Conservation (phyloP, 1,284 basidiomycete species). For the Neotropicomus parvogracilis region DNA sequence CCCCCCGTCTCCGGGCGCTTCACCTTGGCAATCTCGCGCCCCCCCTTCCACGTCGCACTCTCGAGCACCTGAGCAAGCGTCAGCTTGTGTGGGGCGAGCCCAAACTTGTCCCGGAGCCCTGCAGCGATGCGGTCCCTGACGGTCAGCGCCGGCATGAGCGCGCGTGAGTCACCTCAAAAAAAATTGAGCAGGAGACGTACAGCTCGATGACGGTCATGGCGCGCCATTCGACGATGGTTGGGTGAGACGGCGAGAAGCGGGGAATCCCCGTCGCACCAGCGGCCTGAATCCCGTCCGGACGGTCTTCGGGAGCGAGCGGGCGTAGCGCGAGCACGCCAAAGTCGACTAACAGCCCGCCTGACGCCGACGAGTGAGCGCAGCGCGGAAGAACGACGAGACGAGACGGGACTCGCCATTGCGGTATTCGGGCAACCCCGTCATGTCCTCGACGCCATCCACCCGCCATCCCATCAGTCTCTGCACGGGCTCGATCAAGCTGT, state of each 20-base stretch:
- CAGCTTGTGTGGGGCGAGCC: slow-evolving; percentile 43
- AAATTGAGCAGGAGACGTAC: slow-evolving; percentile 42
- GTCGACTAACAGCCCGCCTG: slow-evolving; percentile 87
- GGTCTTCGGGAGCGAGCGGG: slow-evolving; percentile 37
- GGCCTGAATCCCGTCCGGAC: slow-evolving; percentile 46
- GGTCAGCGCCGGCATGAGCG: background rate
- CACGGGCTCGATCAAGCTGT: slow-evolving; percentile 82
- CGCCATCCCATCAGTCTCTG: slow-evolving; percentile 75
- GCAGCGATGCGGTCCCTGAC: slow-evolving; percentile 81
- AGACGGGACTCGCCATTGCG: slow-evolving; percentile 72
- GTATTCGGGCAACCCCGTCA: slow-evolving; percentile 88
- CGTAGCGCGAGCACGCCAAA: slow-evolving; percentile 68
- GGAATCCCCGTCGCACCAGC: slow-evolving; percentile 49
- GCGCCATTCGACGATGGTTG: slow-evolving; percentile 93
- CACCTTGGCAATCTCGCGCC: slow-evolving; percentile 82
- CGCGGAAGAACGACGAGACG: background rate
- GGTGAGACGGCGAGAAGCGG: slow-evolving; percentile 69
- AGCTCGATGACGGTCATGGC: slow-evolving; percentile 91
- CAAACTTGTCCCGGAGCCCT: slow-evolving; percentile 61
- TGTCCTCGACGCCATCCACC: slow-evolving; percentile 68
- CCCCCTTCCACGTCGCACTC: slow-evolving; percentile 94
- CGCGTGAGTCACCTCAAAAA: too few relatives aligned
- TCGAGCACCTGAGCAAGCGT: slow-evolving; percentile 88
- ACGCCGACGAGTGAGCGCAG: background rate
- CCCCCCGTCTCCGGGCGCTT: slow-evolving; percentile 73